Evolutionary conservation across 257 asterid species (phyloP).

Genomic region (Capsicum pubescens): DNA sequence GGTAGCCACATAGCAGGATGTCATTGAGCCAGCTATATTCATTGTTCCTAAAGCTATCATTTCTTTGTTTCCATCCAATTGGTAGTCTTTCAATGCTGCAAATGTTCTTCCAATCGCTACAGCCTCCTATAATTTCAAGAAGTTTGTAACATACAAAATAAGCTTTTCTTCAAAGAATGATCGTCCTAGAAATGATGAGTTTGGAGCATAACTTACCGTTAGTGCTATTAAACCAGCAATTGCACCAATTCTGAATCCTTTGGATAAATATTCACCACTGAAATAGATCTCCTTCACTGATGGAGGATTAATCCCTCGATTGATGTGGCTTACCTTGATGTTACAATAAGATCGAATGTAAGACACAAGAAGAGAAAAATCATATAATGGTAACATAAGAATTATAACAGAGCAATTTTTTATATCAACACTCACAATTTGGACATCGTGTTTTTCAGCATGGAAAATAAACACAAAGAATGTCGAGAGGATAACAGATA

Average conservation of each 20-base stretch:
- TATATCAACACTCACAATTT: constrained; percentile 51
- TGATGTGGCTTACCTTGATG: constrained; percentile 57
- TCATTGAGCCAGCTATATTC: constrained; percentile 75
- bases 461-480: constrained; percentile 63
- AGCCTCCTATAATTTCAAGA: constrained; percentile 63
- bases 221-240: constrained; percentile 67
- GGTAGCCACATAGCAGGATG: constrained; percentile 77
- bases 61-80: constrained; percentile 77
- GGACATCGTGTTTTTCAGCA: constrained; percentile 71
- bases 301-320: constrained; percentile 62
- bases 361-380: background rate
- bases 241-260: constrained; percentile 67
- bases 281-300: constrained; percentile 57
- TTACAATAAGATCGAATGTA: background rate
- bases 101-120: constrained; percentile 79
- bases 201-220: constrained; percentile 49
- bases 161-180: background rate
- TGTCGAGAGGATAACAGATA: constrained; percentile 69
- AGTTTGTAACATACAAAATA: background rate
- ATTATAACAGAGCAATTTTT: background rate
- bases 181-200: background rate
- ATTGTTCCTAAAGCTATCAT: constrained; percentile 81
- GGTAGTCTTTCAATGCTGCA: constrained; percentile 78
- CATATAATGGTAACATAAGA: background rate
- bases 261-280: constrained; percentile 55